Evolutionary conservation across 2,329 filamentous ascomycete genomes (phyloP).

Genomic region (Xylariaceae sp.): DNA sequence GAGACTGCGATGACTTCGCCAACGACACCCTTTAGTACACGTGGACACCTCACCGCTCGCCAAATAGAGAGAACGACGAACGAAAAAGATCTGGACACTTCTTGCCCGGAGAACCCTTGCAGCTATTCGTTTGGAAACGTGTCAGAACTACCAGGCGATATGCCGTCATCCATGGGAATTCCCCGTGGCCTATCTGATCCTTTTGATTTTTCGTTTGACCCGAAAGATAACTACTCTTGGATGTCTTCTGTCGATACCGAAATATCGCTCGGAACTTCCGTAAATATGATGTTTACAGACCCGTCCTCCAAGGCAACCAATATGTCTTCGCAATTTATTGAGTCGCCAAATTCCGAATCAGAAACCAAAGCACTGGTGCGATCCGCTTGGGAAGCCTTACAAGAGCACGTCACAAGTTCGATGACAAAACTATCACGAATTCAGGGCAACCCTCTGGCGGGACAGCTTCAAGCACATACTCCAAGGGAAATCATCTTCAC

Average conservation of each 20-base stretch:
- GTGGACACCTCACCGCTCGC: slow-evolving; percentile 13
- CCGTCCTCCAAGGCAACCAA: slow-evolving; percentile 14
- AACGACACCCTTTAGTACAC: slow-evolving; percentile 33
- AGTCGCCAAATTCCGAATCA: slow-evolving; percentile 19
- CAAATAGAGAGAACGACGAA: slow-evolving; percentile 26
- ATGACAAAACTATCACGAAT: slow-evolving; percentile 37
- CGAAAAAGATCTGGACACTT: slow-evolving; percentile 14
- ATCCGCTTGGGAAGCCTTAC: slow-evolving; percentile 40
- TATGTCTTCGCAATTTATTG: slow-evolving; percentile 16
- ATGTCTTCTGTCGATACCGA: slow-evolving; percentile 28
- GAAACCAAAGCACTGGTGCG: slow-evolving; percentile 37
- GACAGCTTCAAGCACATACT: slow-evolving; percentile 36
- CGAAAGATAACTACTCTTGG: slow-evolving; percentile 29
- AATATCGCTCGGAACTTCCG: slow-evolving; percentile 29
- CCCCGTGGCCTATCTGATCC: slow-evolving; percentile 30
- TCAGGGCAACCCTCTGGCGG: slow-evolving; percentile 37
- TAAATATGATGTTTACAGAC: slow-evolving; percentile 34
- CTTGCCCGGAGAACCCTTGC: slow-evolving; percentile 23
- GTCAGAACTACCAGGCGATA: slow-evolving; percentile 40
- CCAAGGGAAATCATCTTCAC: slow-evolving; percentile 33
- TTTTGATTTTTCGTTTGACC: slow-evolving; percentile 32
- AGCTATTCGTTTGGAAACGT: slow-evolving; percentile 26
- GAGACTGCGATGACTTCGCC: slow-evolving; percentile 44
- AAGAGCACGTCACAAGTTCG: slow-evolving; percentile 42
- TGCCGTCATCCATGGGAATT: slow-evolving; percentile 30